Evolutionary conservation across 2,329 filamentous ascomycete genomes (phyloP).

Genomic region (Calonectria pauciramosa): DNA sequence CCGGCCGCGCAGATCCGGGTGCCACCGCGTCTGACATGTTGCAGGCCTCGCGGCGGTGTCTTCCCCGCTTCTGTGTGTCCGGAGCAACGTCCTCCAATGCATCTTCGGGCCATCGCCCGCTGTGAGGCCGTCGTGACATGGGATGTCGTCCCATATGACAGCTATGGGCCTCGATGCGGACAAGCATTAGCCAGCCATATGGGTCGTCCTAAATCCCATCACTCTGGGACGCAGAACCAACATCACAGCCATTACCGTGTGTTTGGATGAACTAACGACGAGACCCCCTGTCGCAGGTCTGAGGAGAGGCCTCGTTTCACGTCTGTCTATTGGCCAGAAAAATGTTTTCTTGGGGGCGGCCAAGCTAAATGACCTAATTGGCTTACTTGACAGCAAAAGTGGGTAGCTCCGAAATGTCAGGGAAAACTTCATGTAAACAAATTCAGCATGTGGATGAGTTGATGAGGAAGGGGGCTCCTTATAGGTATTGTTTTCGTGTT

Average conservation of each 20-base stretch:
- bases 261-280: not conserved
- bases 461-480: not conserved
- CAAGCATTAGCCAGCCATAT: not conserved
- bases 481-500: not conserved
- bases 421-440: not conserved
- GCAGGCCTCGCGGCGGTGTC: not conserved
- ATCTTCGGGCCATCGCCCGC: not conserved
- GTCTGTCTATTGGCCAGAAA: not conserved
- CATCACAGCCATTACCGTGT: not conserved
- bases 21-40: not conserved
- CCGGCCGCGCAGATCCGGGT: conserved; percentile 1
- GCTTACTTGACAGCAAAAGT: not conserved
- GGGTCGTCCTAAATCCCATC: not conserved
- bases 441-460: not conserved
- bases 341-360: not conserved
- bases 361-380: not conserved
- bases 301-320: not conserved
- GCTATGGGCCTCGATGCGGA: not conserved
- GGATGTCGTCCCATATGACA: not conserved
- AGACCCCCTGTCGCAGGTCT: not conserved
- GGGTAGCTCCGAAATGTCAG: not conserved
- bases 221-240: not conserved
- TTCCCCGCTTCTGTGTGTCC: not conserved
- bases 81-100: not conserved
- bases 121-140: not conserved